A percentile compares a stretch with the other conserved stretches of the same genome.
phyloP scores from a whole-genome alignment of 768 basidiomycete genomes.

The Auricularia auricula-judae region DNA sequence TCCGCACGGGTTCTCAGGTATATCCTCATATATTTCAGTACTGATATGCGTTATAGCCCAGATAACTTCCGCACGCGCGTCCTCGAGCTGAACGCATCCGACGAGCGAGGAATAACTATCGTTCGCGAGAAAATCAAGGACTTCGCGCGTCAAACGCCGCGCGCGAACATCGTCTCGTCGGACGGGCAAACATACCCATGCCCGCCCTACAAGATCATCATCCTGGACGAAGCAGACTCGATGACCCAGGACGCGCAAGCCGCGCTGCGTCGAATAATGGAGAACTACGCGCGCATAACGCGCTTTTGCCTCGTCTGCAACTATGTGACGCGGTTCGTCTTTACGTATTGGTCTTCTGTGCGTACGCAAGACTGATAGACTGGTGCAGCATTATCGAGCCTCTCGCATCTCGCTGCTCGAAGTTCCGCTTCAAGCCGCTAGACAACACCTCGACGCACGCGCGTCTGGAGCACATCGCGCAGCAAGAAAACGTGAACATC shows the following conservation, averaged over 20 bases:
- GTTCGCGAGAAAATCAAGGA: constrained; percentile 98
- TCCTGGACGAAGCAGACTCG: constrained; percentile 96
- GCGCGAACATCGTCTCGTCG: constrained; percentile 60
- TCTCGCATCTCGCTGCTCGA: constrained; percentile 95
- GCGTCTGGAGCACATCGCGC: constrained; percentile 72
- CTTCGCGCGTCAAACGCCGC: constrained; percentile 87
- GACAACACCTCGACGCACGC: constrained; percentile 64
- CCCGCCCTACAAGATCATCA: constrained; percentile 97
- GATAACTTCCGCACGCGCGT: constrained; percentile 90
- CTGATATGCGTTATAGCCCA: constrained; percentile 40
- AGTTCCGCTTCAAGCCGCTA: constrained; percentile 94
- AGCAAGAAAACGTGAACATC: constrained; percentile 56
- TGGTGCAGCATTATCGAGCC: constrained; percentile 86
- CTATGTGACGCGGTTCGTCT: constrained; percentile 85
- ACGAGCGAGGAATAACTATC: constrained; percentile 93
- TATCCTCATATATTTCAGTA: background rate
- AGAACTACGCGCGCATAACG: constrained; percentile 94
- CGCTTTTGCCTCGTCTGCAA: constrained; percentile 98
- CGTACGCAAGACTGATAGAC: background rate
- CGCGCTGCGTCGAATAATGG: constrained; percentile 97
- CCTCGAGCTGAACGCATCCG: constrained; percentile 95
- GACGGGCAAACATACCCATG: constrained; percentile 84
- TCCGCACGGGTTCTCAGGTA: constrained; percentile 22
- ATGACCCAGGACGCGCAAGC: constrained; percentile 99
- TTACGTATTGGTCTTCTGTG: background rate